Base-by-base conservation (phyloP, 2,329 filamentous ascomycete genomes). In the Xylaria sp. region DNA sequence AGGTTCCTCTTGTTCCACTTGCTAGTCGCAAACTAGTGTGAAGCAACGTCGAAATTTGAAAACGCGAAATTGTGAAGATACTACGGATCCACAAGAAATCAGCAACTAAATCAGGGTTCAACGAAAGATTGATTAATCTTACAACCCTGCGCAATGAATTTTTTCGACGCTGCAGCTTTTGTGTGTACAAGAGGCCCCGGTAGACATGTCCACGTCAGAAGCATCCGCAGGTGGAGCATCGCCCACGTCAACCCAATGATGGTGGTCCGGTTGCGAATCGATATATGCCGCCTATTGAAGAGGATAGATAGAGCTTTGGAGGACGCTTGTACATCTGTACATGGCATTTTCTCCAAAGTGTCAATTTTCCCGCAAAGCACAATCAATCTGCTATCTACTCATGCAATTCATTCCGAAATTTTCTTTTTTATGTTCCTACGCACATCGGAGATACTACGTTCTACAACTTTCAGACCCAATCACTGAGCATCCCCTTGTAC, bases 151-250 rank as follows among this genome's bases (percentile, higher is more conserved):
- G n/a, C 31, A 23, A 13, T 36, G 49, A 20, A n/a, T 49, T 49
- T 46, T 57, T 23, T 31, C 6, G 25, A 28, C 25, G 41, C 12
- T 2, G 7, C 48, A 18, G 9, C n/a, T 66, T 62, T 68, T 41
- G 54, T 31, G 23, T 43, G 23, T 36, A 41, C 43, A 18, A 15
- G 46, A 60, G 56, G 39, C n/a, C 52, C 13, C 51, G 25, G 23
- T 33, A 15, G 43, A 56, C 25, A 25, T 63, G 66, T 63, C 58
- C 52, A 64, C 66, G 59, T 66, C 41, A 57, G 20, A 63, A 58
- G 36, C 67, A 59, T 49, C 6, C 23, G 18, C 62, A 49, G 46
- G 51, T 66, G 62, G 62, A 60, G 55, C 55, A 48, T 62, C 9
- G 58, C 39, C 5, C 51, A 58, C 52, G 13, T 48, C 33, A 49